Evolutionary conservation across 306 rosid species (phyloP).

Genomic region (Begonia loranthoides): DNA sequence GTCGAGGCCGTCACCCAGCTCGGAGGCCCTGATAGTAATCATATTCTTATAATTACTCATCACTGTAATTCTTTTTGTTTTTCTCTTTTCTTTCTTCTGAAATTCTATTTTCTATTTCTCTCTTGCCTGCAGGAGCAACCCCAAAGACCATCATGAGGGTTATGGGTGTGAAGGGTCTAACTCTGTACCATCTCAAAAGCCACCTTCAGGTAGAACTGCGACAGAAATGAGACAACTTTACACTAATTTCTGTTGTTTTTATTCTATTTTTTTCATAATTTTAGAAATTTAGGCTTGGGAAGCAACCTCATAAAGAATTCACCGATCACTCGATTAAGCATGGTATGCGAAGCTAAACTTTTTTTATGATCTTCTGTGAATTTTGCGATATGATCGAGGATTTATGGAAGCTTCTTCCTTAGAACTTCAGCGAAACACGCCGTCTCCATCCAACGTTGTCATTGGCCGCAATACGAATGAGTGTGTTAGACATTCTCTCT

Average conservation of each 20-base stretch:
- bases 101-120: not conserved
- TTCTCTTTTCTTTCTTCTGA: not conserved
- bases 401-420: constrained; percentile 57
- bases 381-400: constrained; percentile 8
- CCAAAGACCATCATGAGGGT: constrained; percentile 99
- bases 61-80: not conserved
- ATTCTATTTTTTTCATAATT: constrained; percentile 12
- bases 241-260: not conserved
- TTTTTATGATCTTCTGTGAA: too few species aligned
- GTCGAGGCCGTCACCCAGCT: constrained; percentile 99
- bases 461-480: constrained; percentile 90
- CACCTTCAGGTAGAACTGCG: constrained; percentile 84
- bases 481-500: constrained; percentile 24
- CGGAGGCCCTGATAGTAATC: constrained; percentile 92
- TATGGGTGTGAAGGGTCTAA: constrained; percentile 98
- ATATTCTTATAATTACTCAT: too few species aligned
- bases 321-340: constrained; percentile 90
- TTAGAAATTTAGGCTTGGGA: constrained; percentile 96
- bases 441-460: constrained; percentile 75
- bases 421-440: constrained; percentile 69
- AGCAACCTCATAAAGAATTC: constrained; percentile 99
- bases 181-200: constrained; percentile 99
- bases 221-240: constrained; percentile 8
- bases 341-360: constrained; percentile 54
- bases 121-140: constrained; percentile 79